Percentiles rank a stretch among this genome's conserved stretches.
These are phyloP conservation scores for Wickerhamiella sorbophila DNA, from an alignment of 805 yeast species.

Conservation along the genomic window DNA sequence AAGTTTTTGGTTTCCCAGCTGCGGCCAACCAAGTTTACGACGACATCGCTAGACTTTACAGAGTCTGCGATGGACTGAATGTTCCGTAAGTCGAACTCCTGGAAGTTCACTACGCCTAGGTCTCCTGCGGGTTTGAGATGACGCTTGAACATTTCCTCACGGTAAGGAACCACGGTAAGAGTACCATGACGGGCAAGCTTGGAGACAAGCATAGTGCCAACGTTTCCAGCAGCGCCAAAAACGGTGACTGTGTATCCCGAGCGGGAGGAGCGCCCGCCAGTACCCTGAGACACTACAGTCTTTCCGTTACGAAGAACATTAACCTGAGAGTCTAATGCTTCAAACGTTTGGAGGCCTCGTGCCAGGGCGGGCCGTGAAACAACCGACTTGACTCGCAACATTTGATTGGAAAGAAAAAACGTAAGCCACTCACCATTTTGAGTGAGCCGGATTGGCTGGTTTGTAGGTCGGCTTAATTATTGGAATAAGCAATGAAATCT, in stretches of 20 bases:
- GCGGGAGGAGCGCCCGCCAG: constrained; percentile 69
- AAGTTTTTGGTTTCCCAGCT: constrained; percentile 68
- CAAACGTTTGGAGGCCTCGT: constrained; percentile 25
- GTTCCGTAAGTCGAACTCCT: constrained; percentile 73
- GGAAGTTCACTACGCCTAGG: constrained; percentile 71
- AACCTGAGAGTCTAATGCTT: constrained; percentile 36
- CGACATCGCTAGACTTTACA: constrained; percentile 70
- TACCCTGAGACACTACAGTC: constrained; percentile 53
- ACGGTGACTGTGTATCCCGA: constrained; percentile 83
- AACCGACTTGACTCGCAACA: constrained; percentile 1
- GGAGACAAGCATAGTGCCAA: constrained; percentile 58
- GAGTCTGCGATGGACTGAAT: constrained; percentile 59
- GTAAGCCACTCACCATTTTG: constrained; percentile 1
- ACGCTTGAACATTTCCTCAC: constrained; percentile 66
- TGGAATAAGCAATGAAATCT: no score
- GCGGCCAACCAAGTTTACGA: constrained; percentile 64
- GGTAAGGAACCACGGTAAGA: constrained; percentile 56
- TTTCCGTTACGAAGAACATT: constrained; percentile 60
- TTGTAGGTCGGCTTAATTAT: background rate
- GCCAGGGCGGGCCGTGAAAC: constrained; percentile 1
- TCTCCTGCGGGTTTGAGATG: constrained; percentile 75
- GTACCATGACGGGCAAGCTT: constrained; percentile 77
- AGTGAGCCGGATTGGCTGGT: background rate
- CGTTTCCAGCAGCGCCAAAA: constrained; percentile 67
- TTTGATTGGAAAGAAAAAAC: background rate